A percentile compares a stretch with the other conserved stretches of the same genome.
Evolutionary conservation across 2,329 filamentous ascomycete genomes (phyloP).

Genomic region (Trichoderma gracile): DNA sequence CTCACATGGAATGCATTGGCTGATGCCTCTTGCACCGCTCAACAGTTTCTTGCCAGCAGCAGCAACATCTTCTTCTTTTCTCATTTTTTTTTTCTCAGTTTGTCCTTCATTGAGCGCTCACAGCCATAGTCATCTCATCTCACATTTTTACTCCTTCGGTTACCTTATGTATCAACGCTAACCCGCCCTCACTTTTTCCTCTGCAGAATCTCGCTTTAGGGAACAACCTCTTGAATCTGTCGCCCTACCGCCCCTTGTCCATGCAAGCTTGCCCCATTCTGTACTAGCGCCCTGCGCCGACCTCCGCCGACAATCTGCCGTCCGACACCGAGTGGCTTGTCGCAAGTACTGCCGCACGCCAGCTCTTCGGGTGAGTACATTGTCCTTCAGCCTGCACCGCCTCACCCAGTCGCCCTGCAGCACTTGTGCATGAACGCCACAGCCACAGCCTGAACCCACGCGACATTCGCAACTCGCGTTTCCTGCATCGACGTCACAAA

Average conservation of each 20-base stretch:
- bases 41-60: neutral
- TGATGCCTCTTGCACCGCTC: neutral
- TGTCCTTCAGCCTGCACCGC: slow-evolving; percentile 22
- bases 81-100: too few species aligned
- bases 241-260: slow-evolving; percentile 15
- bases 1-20: neutral
- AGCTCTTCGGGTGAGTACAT: slow-evolving; percentile 34
- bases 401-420: slow-evolving; percentile 26
- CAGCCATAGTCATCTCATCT: neutral
- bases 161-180: slow-evolving; percentile 20
- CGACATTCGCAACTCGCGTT: slow-evolving; percentile 24
- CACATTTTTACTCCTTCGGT: neutral
- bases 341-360: slow-evolving; percentile 31
- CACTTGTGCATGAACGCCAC: slow-evolving; percentile 30
- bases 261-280: slow-evolving; percentile 20
- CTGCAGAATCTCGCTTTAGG: slow-evolving; percentile 4
- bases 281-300: slow-evolving; percentile 23
- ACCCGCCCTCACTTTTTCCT: slow-evolving; percentile 10
- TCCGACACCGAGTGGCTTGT: slow-evolving; percentile 5
- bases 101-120: neutral
- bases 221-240: neutral
- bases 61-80: neutral
- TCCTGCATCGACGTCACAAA: slow-evolving; percentile 29
- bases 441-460: slow-evolving; percentile 26
- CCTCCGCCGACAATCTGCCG: slow-evolving; percentile 24